Base-by-base conservation (phyloP, 805 yeast genomes). In the Starmerella roubikii region DNA sequence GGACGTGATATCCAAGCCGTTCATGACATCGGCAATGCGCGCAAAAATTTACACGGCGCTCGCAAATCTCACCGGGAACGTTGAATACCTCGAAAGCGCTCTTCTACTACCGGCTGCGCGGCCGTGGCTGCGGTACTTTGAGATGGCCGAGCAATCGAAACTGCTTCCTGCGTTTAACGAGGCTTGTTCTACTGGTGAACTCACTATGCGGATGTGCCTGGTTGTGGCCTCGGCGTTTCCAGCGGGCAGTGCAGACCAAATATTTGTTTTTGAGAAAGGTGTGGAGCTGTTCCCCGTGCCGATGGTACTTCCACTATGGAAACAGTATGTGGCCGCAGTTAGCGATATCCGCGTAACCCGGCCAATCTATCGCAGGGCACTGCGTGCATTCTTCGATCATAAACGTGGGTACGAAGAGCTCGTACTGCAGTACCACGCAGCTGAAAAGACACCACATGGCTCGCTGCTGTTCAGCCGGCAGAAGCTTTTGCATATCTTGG, bases 101-200 rank as follows among this genome's bases (percentile, higher is more conserved):
- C 16, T 33, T 9, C 21, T 10, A 15, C n/a, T 33, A 12, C 29
- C 36, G 12, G 11, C 12, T 18, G 8, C 4, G 10, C 5, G 11
- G 19, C 33, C 42, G 23, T 47, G 50, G 50, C 18, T 25, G 11
- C 29, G 18, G 10, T 45, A 42, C 30, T 17, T 43, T 12, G 18
- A 32, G 13, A 32, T 39, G 7, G 30, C 24, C 30, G 38, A 44
- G 26, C 24, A 22, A 22, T 23, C n/a, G 7, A 15, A 16, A 9
- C 28, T 46, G 13, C 38, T 46, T 12, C 37, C 27, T 11, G 43
- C 33, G 20, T 41, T 43, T 37, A 38, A 41, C 27, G 16, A 36
- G 8, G 35, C 42, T 34, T 45, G 49, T 31, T 17, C 29, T 4
- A 12, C 13, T 4, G n/a, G 39, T 6, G 34, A 24, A 9, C 37